Evolutionary conservation across 495 filamentous ascomycete genomes (phyloP), one percentile per base, ranked within the genome.

Genomic region (Penicillium alfredii): DNA sequence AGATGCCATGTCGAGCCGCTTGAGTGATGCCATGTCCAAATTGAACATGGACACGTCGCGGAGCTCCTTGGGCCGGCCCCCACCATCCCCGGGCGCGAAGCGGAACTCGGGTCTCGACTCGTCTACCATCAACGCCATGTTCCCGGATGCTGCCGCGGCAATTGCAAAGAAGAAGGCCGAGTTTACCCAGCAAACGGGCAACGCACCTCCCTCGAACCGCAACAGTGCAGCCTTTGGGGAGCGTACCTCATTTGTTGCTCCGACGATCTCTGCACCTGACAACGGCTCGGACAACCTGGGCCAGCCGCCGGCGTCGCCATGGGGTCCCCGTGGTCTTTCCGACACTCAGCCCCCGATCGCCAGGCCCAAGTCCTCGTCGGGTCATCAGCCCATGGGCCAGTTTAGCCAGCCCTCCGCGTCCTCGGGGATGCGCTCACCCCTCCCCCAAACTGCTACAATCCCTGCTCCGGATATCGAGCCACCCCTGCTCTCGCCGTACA

Each of bases 1-100:
- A 96, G 92, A 97, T 74, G 86, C 90, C 26, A 97, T 97, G 92
- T 88, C 90, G 15, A 94, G 88, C 60, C 84, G 90, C 30, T 64
- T 97, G 64, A 96, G 80, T 58, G 92, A 95, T 73, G 92, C 90
- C n/a, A 94, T 97, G 88, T 83, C 76, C 53, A 96, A 96, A 65
- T 66, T 96, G 42, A 87, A 77, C 40, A 82, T 88, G 31, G 88
- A 89, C 38, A 82, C 78, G 30, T 82, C 86, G 47, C 81, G 92
- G 38, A 89, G 86, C 65, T 95, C 92, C 25, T 68, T 95, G 46
- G 81, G 82, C 34, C 73, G 75, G 40, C 83, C 86, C 44, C 86
- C 88, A 22, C 78, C 83, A 33, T 85, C 86, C 17, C 77, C 81
- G 9, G 74, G 79, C 45, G 77, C 73, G 26, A 96, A 95, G 69